Evolutionary conservation across 108 stramenopile genomes (phyloP), one percentile per base, ranked within the genome.

Genomic region (Nitzschia sp.): DNA sequence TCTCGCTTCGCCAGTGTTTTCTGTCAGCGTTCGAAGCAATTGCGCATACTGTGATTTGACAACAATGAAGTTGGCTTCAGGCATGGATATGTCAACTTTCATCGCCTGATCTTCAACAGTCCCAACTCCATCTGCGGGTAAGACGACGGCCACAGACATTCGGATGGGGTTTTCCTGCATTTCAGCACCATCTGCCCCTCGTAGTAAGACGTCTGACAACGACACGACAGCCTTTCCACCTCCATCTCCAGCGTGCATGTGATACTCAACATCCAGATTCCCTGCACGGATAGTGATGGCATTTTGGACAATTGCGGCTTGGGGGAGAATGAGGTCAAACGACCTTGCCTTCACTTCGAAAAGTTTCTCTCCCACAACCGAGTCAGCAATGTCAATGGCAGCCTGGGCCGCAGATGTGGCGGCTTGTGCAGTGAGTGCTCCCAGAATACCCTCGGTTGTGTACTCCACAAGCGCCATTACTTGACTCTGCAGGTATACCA

Each of bases 381-480:
- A 75, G 55, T 75, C 74, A n/a, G 88, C 81, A 29, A 91, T 67
- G 34, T 91, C 85, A 46, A 78, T 72, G 12, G 92, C 92, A 44
- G 86, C 89, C 59, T 67, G 80, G 7, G 86, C 88, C 22, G 92
- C 89, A 11, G 89, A 78, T 6, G 78, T 80, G 8, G 89, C 87
- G 17, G 83, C 89, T 52, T 78, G 75, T 8, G 79, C 85, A 41
- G 85, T 67, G 39, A 94, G 57, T 6, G 85, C 83, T 38, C 93
- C 93, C 14, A 94, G 80, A 24, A 94, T 80, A 14, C 93, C 93
- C 22, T 91, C 93, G 8, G 84, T 88, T 21, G 86, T 67, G 69
- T 94, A 94, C 50, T 91, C 89, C 26, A 83, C 76, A 6, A 94
- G 71, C 14, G 90, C 80, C 68, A 94, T 70, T 0, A 91, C 75